These are phyloP conservation scores for Talaromyces nanjingensis DNA, from an alignment of 495 filamentous ascomycete genomes.

Conservation along the genomic window DNA sequence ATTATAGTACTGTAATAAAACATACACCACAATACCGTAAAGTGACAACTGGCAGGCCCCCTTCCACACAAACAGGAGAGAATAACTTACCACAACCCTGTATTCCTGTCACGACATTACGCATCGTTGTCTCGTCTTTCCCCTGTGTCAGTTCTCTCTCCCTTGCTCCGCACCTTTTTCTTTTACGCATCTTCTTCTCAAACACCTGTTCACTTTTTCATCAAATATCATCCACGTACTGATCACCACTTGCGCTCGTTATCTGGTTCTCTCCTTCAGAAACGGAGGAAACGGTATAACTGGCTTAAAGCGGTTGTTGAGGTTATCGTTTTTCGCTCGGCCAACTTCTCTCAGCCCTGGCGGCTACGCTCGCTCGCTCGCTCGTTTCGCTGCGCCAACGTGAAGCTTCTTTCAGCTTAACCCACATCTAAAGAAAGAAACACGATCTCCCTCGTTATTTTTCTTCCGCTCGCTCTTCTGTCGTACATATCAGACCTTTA, in stretches of 20 bases:
- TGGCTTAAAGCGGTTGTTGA: neutral
- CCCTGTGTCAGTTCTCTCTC: constrained; percentile 1
- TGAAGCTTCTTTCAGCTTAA: constrained; percentile 8
- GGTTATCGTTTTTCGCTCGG: neutral
- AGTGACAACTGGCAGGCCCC: neutral
- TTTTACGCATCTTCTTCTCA: constrained; percentile 9
- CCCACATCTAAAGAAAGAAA: constrained; percentile 6
- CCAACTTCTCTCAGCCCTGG: constrained; percentile 5
- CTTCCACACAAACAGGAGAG: neutral
- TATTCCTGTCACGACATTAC: neutral
- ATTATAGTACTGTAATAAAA: neutral
- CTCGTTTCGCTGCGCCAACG: constrained; percentile 2
- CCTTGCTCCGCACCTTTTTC: neutral
- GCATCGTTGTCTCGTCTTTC: neutral
- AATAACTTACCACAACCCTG: neutral
- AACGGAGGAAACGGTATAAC: neutral
- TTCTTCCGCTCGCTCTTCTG: neutral
- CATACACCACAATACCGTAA: neutral
- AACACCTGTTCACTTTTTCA: neutral
- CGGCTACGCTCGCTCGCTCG: constrained; percentile 5
- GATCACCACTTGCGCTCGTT: neutral
- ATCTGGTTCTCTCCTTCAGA: constrained; percentile 8
- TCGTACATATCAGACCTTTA: neutral
- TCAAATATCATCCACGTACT: neutral
- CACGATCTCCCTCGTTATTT: neutral